Evolutionary conservation across 306 rosid genomes (phyloP).

Genomic region (Luffa aegyptiaca): DNA sequence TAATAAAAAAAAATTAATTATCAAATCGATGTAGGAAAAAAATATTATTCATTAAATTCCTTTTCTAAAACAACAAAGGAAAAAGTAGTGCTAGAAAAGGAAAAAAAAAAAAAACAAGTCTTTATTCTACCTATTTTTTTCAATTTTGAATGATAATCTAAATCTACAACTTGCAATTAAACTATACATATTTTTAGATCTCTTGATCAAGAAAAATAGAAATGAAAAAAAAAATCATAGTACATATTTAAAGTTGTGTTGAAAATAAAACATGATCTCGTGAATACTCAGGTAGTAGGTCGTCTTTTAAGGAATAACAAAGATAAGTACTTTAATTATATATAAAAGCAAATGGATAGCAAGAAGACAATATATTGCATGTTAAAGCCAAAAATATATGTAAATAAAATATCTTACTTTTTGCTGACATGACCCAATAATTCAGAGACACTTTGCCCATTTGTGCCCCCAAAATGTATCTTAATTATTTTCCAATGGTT

Average conservation of each 20-base stretch:
- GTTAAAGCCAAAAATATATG: background rate
- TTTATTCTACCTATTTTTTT: too few species aligned
- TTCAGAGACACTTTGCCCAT: background rate
- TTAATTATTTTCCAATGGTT: background rate
- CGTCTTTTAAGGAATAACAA: background rate
- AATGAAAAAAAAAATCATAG: background rate
- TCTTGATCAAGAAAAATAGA: too few species aligned
- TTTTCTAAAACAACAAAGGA: too few species aligned
- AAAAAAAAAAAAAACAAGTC: too few species aligned
- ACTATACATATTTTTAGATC: too few species aligned
- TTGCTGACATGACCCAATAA: background rate
- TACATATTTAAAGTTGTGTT: background rate
- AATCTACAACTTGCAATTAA: too few species aligned
- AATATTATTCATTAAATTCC: too few species aligned
- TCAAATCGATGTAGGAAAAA: too few species aligned
- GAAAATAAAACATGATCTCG: background rate
- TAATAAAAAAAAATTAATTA: too few species aligned
- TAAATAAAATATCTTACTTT: background rate
- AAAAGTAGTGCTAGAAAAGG: too few species aligned
- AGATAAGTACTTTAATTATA: background rate
- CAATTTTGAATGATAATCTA: too few species aligned
- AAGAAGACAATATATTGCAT: background rate
- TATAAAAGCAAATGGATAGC: background rate
- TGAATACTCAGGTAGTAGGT: background rate
- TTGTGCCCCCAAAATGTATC: background rate